phyloP scores from a whole-genome alignment of 2,329 filamentous ascomycete species.

The Cercospora sesami region DNA sequence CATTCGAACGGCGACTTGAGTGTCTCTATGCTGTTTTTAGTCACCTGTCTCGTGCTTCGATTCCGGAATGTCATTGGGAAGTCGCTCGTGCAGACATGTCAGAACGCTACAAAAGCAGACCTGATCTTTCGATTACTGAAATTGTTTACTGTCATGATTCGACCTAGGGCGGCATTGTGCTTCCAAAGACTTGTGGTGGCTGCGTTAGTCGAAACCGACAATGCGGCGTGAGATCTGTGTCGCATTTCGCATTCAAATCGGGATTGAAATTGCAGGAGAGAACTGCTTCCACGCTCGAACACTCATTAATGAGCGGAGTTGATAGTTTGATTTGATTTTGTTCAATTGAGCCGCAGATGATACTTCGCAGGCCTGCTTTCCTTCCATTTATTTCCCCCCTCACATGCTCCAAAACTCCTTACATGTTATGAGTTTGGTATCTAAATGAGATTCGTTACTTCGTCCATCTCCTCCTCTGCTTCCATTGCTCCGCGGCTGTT shows the following conservation, averaged over 20 bases:
- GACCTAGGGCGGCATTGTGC: background rate
- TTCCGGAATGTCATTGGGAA: no score
- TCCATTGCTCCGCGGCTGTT: background rate
- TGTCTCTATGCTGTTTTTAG: no score
- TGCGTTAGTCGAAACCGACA: no score
- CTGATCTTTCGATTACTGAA: no score
- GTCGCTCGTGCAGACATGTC: no score
- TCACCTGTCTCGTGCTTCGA: no score
- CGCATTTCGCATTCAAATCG: no score
- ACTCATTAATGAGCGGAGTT: background rate
- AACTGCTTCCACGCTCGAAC: background rate
- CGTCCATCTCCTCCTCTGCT: background rate
- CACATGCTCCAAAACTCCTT: background rate
- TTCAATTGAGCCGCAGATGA: background rate
- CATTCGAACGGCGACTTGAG: no score
- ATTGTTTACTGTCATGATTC: no score
- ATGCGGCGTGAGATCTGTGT: background rate
- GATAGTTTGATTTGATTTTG: background rate
- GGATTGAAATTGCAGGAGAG: background rate
- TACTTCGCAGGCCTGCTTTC: background rate
- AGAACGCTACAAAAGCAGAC: no score
- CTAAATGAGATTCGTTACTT: constrained; percentile 20
- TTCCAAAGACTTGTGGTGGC: background rate
- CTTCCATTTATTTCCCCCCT: background rate
- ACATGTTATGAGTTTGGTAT: constrained; percentile 13